Conservation (phyloP, 2,329 filamentous ascomycete species). For the Chaetomiaceae sp. region DNA sequence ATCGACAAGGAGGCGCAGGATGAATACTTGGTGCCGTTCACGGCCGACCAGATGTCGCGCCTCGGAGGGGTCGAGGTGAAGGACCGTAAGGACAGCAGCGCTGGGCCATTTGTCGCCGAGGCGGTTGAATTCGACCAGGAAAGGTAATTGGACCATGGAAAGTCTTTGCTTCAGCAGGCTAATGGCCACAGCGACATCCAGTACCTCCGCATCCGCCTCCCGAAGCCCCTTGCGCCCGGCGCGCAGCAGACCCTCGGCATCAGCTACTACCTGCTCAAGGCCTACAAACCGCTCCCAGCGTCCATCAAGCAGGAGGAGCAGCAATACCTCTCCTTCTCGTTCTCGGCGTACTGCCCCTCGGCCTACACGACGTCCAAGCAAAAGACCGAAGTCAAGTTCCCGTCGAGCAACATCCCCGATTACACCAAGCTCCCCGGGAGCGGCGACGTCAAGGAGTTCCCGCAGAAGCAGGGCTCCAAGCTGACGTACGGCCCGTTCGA, state of each 20-base stretch:
- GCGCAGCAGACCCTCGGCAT: slow-evolving; percentile 83
- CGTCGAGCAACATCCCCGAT: slow-evolving; percentile 72
- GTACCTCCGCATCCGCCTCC: slow-evolving; percentile 81
- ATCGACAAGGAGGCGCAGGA: slow-evolving; percentile 70
- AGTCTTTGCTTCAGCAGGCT: slow-evolving; percentile 23
- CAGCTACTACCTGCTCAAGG: slow-evolving; percentile 73
- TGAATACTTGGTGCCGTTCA: slow-evolving; percentile 90
- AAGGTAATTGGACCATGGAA: slow-evolving; percentile 41
- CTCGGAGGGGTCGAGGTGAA: slow-evolving; percentile 86
- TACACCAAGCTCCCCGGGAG: slow-evolving; percentile 70
- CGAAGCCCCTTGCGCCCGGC: slow-evolving; percentile 68
- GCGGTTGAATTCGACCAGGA: slow-evolving; percentile 59
- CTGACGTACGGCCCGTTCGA: slow-evolving; percentile 88
- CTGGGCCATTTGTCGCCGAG: slow-evolving; percentile 65
- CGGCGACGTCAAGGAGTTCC: slow-evolving; percentile 57
- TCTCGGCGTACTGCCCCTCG: slow-evolving; percentile 79
- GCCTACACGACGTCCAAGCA: slow-evolving; percentile 86
- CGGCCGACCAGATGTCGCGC: slow-evolving; percentile 66
- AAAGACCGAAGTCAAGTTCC: slow-evolving; percentile 94
- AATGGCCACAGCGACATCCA: slow-evolving; percentile 57
- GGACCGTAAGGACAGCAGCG: slow-evolving; percentile 76
- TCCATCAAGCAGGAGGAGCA: slow-evolving; percentile 77
- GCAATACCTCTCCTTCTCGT: slow-evolving; percentile 81
- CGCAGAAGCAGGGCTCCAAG: slow-evolving; percentile 77
- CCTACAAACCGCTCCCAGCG: slow-evolving; percentile 76